Percentiles rank a stretch among this genome's conserved stretches.
Evolutionary conservation across 1,284 basidiomycete genomes (phyloP).

Genomic region (Ceratobasidium sp.): DNA sequence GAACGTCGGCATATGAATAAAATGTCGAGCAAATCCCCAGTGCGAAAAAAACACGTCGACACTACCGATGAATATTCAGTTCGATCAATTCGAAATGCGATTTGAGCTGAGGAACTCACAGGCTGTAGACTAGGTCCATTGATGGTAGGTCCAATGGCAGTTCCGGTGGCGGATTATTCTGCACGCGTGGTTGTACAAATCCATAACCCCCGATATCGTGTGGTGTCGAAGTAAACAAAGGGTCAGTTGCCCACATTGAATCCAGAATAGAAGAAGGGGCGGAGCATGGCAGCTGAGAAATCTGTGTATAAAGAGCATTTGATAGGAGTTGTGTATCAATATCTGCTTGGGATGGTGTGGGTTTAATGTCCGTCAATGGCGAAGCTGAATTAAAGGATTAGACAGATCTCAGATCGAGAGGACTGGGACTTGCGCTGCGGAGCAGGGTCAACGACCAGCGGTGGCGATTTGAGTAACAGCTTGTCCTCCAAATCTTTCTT

Average conservation of each 20-base stretch:
- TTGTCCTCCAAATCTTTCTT: slow-evolving; percentile 37
- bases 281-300: slow-evolving; percentile 3
- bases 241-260: slow-evolving; percentile 35
- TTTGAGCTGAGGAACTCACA: slow-evolving; percentile 20
- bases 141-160: slow-evolving; percentile 34
- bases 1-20: slow-evolving; percentile 37
- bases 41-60: slow-evolving; percentile 41
- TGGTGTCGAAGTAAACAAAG: slow-evolving; percentile 2
- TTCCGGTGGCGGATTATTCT: slow-evolving; percentile 7
- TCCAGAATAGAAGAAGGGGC: slow-evolving; percentile 18
- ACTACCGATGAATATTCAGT: neutral
- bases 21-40: slow-evolving; percentile 32
- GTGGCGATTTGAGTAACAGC: slow-evolving; percentile 21
- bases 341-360: slow-evolving; percentile 11
- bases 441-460: neutral
- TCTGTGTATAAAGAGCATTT: slow-evolving; percentile 22
- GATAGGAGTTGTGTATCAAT: slow-evolving; percentile 9
- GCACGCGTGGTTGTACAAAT: slow-evolving; percentile 20
- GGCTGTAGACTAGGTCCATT: slow-evolving; percentile 37
- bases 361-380: slow-evolving; percentile 1
- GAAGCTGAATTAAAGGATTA: neutral
- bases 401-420: neutral
- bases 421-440: neutral
- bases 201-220: slow-evolving; percentile 38
- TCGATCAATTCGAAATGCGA: neutral